A percentile compares a stretch with the other conserved stretches of the same genome.
Evolutionary conservation across 73 alveolate species (phyloP).

Genomic region (Blepharisma japonicum): DNA sequence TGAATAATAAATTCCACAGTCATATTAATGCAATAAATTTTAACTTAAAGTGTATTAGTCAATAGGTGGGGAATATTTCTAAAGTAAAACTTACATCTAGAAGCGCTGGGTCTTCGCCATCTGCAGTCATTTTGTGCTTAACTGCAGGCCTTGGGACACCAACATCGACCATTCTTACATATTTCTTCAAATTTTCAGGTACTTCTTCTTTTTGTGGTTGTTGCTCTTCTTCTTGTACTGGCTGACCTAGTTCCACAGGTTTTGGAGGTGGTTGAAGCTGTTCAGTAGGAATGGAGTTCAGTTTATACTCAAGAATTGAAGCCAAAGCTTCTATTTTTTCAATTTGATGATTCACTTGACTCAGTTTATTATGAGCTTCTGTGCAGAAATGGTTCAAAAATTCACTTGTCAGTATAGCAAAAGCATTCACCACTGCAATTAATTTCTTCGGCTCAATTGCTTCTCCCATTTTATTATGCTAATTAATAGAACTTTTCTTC

Average conservation of each 20-base stretch:
- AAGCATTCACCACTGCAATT: slow-evolving; percentile 14
- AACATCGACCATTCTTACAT: slow-evolving; percentile 10
- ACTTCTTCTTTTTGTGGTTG: slow-evolving; percentile 15
- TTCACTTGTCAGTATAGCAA: background rate
- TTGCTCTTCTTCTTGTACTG: background rate
- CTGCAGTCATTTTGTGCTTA: slow-evolving; percentile 26
- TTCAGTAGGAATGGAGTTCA: slow-evolving; percentile 5
- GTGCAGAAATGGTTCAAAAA: slow-evolving; percentile 21
- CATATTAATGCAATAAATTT: too few relatives aligned
- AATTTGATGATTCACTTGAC: slow-evolving; percentile 20
- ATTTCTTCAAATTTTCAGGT: background rate
- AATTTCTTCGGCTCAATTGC: slow-evolving; percentile 1
- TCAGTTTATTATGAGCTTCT: background rate
- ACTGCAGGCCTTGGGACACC: slow-evolving; percentile 24
- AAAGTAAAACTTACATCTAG: too few relatives aligned
- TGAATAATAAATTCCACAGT: too few relatives aligned
- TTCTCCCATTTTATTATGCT: too few relatives aligned
- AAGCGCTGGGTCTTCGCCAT: slow-evolving; percentile 7
- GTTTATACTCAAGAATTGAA: slow-evolving; percentile 11
- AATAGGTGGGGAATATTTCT: too few relatives aligned
- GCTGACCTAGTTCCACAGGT: too few relatives aligned
- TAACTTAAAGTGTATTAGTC: too few relatives aligned
- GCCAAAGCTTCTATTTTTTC: slow-evolving; percentile 24
- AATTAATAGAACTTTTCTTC: too few relatives aligned
- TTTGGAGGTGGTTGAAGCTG: slow-evolving; percentile 11